These are phyloP conservation scores for Melastoma malabathricum DNA, from an alignment of 345 rosid species.

Conservation along the genomic window DNA sequence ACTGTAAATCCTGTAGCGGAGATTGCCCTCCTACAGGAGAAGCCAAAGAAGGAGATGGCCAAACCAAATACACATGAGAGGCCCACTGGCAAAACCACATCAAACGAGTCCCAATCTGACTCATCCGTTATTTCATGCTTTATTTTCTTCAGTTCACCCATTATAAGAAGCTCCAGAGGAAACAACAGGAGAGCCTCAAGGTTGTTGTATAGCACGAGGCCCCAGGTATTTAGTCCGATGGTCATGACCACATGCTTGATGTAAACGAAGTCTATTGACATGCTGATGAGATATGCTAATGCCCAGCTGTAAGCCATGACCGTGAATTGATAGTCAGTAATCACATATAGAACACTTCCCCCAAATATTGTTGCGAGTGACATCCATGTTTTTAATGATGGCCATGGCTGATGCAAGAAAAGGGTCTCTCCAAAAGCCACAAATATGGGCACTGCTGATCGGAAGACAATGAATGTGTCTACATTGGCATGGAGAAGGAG, in stretches of 20 bases:
- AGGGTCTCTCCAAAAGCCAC: slow-evolving; percentile 87
- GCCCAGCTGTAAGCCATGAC: slow-evolving; percentile 85
- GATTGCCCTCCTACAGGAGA: slow-evolving; percentile 87
- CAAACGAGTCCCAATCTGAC: slow-evolving; percentile 65
- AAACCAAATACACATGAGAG: slow-evolving; percentile 80
- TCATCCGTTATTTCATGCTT: slow-evolving; percentile 60
- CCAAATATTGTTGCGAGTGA: slow-evolving; percentile 71
- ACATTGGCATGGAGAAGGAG: slow-evolving; percentile 93
- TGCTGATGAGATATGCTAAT: slow-evolving; percentile 71
- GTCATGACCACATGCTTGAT: slow-evolving; percentile 99
- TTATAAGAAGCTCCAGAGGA: slow-evolving; percentile 79
- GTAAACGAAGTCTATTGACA: slow-evolving; percentile 92
- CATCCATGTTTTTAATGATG: slow-evolving; percentile 63
- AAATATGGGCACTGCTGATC: slow-evolving; percentile 83
- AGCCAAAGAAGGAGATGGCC: slow-evolving; percentile 92
- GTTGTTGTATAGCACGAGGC: slow-evolving; percentile 85
- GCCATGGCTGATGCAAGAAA: slow-evolving; percentile 84
- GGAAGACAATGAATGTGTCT: slow-evolving; percentile 90
- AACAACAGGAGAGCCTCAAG: slow-evolving; percentile 87
- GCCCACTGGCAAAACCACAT: slow-evolving; percentile 77
- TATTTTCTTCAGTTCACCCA: slow-evolving; percentile 90
- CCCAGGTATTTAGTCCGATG: slow-evolving; percentile 88
- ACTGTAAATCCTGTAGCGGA: slow-evolving; percentile 98
- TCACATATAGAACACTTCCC: slow-evolving; percentile 74
- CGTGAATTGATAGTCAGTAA: slow-evolving; percentile 87